Percentiles rank a stretch among this genome's conserved stretches.
Evolutionary conservation across 192 early-diverging fungal species (phyloP).

Genomic region (Coemansia sp.): DNA sequence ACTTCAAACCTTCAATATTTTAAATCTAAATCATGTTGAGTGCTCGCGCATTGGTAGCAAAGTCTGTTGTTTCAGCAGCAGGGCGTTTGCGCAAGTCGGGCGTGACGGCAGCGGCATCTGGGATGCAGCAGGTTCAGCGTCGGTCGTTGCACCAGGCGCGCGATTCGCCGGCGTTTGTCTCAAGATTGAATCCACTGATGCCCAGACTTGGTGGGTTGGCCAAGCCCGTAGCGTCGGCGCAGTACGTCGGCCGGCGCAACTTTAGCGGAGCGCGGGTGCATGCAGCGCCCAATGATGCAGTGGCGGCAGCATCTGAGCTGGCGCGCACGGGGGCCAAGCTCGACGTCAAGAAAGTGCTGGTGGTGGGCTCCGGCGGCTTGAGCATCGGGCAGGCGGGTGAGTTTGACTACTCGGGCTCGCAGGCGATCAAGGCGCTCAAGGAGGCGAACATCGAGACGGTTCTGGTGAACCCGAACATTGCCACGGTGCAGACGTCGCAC

Average conservation of each 20-base stretch:
- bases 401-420: constrained; percentile 97
- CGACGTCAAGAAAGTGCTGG: constrained; percentile 82
- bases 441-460: constrained; percentile 92
- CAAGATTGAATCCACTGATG: neutral
- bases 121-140: neutral
- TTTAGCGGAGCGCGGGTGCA: constrained; percentile 41
- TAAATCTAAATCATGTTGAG: constrained; percentile 25
- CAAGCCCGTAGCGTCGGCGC: neutral
- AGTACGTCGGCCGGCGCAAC: constrained; percentile 31
- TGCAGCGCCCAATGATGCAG: constrained; percentile 21
- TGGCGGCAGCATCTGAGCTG: constrained; percentile 40
- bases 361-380: constrained; percentile 94
- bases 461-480: constrained; percentile 99
- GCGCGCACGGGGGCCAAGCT: constrained; percentile 51
- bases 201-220: neutral
- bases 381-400: constrained; percentile 98
- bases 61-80: constrained; percentile 3
- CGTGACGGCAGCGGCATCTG: constrained; percentile 1
- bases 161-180: neutral
- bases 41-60: constrained; percentile 22
- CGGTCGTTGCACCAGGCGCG: neutral
- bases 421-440: constrained; percentile 96
- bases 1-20: neutral
- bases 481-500: constrained; percentile 95
- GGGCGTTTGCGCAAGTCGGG: neutral